These are phyloP conservation scores for Rhododendron griersonianum DNA, from an alignment of 148 eudicot genomes.

Conservation along the genomic window DNA sequence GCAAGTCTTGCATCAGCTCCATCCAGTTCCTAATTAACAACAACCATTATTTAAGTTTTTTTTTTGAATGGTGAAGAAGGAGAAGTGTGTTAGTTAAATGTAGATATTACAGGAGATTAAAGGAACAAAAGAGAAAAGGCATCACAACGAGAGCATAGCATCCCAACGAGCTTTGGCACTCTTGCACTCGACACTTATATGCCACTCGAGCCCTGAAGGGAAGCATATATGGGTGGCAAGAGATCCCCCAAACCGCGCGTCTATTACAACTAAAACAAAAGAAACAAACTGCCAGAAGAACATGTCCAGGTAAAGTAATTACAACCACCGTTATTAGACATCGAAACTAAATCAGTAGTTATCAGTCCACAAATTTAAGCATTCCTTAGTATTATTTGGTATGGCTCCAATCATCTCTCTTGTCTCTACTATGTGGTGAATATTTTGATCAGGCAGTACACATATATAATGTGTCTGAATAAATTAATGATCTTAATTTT, in stretches of 20 bases:
- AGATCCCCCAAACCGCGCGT: too few species aligned
- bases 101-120: background rate
- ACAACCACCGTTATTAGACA: background rate
- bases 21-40: conserved; percentile 33
- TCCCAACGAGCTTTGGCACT: too few species aligned
- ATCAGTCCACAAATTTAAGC: background rate
- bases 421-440: background rate
- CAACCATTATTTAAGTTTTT: background rate
- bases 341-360: background rate
- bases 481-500: background rate
- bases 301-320: too few species aligned
- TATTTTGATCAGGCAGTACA: background rate
- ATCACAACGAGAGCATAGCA: too few species aligned
- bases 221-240: too few species aligned
- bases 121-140: too few species aligned
- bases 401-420: background rate
- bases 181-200: too few species aligned
- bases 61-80: background rate
- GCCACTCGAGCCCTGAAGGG: too few species aligned
- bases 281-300: too few species aligned
- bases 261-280: too few species aligned
- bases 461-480: background rate
- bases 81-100: background rate
- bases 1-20: conserved; percentile 46
- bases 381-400: background rate